Evolutionary conservation across 352 stramenopile species (phyloP).

Genomic region (Phytophthora melonis): DNA sequence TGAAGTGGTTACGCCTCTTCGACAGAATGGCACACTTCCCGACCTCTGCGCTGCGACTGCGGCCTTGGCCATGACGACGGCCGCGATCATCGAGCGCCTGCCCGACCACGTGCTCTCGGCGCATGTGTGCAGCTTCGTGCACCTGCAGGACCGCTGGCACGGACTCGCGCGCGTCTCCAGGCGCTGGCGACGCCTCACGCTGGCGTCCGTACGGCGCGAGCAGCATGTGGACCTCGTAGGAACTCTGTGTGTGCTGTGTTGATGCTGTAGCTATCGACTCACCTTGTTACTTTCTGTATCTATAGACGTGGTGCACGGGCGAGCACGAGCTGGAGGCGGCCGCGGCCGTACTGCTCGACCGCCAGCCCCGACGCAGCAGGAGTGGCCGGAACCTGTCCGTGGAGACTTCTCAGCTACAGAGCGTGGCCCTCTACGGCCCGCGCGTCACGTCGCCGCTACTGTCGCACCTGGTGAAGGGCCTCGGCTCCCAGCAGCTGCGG

Average conservation of each 20-base stretch:
- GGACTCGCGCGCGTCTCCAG: conserved; percentile 60
- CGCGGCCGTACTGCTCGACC: conserved; percentile 42
- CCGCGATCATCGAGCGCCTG: conserved; percentile 40
- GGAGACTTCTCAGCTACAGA: conserved; percentile 48
- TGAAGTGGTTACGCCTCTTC: conserved; percentile 31
- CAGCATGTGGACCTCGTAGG: conserved; percentile 65
- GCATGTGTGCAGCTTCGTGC: conserved; percentile 64
- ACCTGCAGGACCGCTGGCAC: conserved; percentile 67
- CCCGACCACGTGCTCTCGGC: conserved; percentile 54
- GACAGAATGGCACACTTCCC: too few relatives aligned
- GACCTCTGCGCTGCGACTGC: not conserved
- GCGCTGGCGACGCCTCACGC: conserved; percentile 62
- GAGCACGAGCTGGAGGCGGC: conserved; percentile 65
- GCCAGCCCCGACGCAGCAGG: conserved; percentile 18
- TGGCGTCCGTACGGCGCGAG: conserved; percentile 65
- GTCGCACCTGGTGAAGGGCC: conserved; percentile 47
- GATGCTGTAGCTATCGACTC: not conserved
- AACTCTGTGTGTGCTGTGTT: not conserved
- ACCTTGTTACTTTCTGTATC: not conserved
- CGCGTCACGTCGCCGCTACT: conserved; percentile 60
- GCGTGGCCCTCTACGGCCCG: conserved; percentile 69
- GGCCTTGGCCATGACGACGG: not conserved
- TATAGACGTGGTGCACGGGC: conserved; percentile 77
- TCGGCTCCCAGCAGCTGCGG: conserved; percentile 46
- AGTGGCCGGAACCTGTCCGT: conserved; percentile 12